phyloP scores from a whole-genome alignment of 2,329 filamentous ascomycete genomes.

The Colletotrichum coccodes region DNA sequence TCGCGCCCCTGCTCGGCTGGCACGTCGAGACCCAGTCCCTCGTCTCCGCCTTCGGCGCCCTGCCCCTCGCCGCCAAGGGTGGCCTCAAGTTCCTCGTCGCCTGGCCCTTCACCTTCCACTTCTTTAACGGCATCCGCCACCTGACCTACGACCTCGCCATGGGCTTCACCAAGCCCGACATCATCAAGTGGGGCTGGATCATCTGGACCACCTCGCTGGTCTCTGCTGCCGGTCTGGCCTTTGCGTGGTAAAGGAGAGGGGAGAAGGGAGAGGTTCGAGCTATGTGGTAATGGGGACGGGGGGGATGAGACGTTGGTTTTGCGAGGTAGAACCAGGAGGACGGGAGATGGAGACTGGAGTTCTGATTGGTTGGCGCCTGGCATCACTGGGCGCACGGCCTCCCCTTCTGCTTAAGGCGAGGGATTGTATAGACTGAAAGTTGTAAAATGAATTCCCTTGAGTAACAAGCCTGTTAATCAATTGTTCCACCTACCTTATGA shows the following conservation, averaged over 20 bases:
- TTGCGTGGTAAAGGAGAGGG: slow-evolving; percentile 52
- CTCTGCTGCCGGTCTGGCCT: slow-evolving; percentile 56
- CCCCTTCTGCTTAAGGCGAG: slow-evolving; percentile 10
- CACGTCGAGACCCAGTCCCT: slow-evolving; percentile 69
- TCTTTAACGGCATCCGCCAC: slow-evolving; percentile 65
- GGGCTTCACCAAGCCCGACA: slow-evolving; percentile 60
- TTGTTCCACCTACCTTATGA: not conserved
- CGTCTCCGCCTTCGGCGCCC: slow-evolving; percentile 67
- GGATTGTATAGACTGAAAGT: slow-evolving; percentile 32
- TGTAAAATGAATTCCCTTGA: slow-evolving; percentile 33
- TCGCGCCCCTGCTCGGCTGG: slow-evolving; percentile 76
- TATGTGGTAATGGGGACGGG: not conserved
- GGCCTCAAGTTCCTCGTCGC: slow-evolving; percentile 64
- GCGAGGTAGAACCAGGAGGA: slow-evolving; percentile 6
- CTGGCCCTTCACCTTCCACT: slow-evolving; percentile 70
- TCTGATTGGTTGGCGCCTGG: slow-evolving; percentile 28
- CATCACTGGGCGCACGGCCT: slow-evolving; percentile 21
- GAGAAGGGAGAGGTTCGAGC: not conserved
- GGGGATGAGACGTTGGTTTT: slow-evolving; percentile 2
- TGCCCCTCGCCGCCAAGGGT: slow-evolving; percentile 70
- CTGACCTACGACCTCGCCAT: slow-evolving; percentile 61
- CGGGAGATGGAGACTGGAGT: slow-evolving; percentile 22
- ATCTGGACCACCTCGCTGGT: slow-evolving; percentile 60
- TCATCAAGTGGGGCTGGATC: slow-evolving; percentile 56
- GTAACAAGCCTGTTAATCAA: slow-evolving; percentile 30